Evolutionary conservation across 352 stramenopile genomes (phyloP), one percentile per base, ranked within the genome.

Genomic region (Phytophthora fragariae): DNA sequence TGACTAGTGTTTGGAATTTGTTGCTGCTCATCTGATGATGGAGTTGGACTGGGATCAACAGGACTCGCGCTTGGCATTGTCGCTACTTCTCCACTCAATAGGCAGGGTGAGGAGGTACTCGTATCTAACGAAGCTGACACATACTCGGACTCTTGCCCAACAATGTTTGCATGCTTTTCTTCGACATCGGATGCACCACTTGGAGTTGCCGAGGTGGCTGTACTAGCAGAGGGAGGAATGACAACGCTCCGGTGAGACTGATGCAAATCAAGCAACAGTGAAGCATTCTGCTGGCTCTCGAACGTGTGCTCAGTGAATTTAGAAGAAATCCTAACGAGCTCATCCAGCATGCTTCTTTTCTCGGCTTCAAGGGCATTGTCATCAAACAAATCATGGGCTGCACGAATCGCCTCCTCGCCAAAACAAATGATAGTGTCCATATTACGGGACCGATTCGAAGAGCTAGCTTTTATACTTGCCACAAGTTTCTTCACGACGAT

Each of bases 291-390:
- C 47, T 53, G 65, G 41, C 47, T 72, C 70, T 69, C 74, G 27
- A 44, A 67, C 5, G 46, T 72, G 5, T 65, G 70, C 24, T 68
- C 60, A 11, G 41, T 70, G 10, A 70, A 57, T 10, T 61, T 63
- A 35, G 63, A 69, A 39, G 46, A 70, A 50, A 82, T 27, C 4
- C 4, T 62, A n/a, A 62, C 55, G 24, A 82, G 61, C 9, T 75
- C 60, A 52, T 77, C 50, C 3, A 82, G 57, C 63, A 77, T 74
- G n/a, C 57, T 70, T 12, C 4, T 64, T 24, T 71, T 72, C 9
- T 11, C 62, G n/a, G 29, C 41, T 46, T 17, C 37, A 37, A 1
- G 12, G 9, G 24, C n/a, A 27, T 55, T 60, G 29, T 62, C 50
- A 35, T 29, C 54, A 11, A 70, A 21, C 58, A 65, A 31, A 14